A percentile compares a stretch with the other conserved stretches of the same genome.
Evolutionary conservation across 257 asterid species (phyloP).

Genomic region (Nicotiana knightiana): DNA sequence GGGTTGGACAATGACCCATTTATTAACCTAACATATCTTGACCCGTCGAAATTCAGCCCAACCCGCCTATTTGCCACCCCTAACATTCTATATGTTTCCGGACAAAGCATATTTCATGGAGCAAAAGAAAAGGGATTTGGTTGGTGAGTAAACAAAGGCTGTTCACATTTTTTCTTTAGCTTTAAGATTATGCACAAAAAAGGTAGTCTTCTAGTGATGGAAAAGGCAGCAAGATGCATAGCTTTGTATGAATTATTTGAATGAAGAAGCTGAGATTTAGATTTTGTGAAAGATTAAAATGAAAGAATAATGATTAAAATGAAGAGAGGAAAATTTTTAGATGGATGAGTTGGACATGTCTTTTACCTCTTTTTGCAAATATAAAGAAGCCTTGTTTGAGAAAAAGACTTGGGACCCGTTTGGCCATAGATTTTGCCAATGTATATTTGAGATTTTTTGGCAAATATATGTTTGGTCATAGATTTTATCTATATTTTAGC

Average conservation of each 20-base stretch:
- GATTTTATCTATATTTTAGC: too few relatives aligned
- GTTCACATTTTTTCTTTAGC: conserved; percentile 12
- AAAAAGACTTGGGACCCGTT: background rate
- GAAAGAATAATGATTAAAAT: conserved; percentile 14
- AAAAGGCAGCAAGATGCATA: background rate
- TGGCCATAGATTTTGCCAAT: too few relatives aligned
- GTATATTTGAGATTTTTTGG: too few relatives aligned
- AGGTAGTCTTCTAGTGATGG: background rate
- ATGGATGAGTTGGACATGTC: conserved; percentile 16
- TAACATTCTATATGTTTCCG: conserved; percentile 14
- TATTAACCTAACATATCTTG: too few relatives aligned
- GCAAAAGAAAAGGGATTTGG: conserved; percentile 13
- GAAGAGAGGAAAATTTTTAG: background rate
- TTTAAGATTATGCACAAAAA: conserved; percentile 14
- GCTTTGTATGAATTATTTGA: conserved; percentile 12
- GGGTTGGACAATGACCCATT: too few relatives aligned
- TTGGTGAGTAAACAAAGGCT: conserved; percentile 9
- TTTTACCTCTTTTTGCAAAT: conserved; percentile 14
- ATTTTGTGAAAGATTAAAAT: conserved; percentile 15
- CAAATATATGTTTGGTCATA: too few relatives aligned
- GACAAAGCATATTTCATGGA: background rate
- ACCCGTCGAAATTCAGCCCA: too few relatives aligned
- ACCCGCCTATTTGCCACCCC: too few relatives aligned
- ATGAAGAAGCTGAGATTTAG: conserved; percentile 4
- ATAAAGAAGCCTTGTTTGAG: background rate